Evolutionary conservation across 1,139 yeast species (phyloP).

Genomic region (Meyerozyma guilliermondii): DNA sequence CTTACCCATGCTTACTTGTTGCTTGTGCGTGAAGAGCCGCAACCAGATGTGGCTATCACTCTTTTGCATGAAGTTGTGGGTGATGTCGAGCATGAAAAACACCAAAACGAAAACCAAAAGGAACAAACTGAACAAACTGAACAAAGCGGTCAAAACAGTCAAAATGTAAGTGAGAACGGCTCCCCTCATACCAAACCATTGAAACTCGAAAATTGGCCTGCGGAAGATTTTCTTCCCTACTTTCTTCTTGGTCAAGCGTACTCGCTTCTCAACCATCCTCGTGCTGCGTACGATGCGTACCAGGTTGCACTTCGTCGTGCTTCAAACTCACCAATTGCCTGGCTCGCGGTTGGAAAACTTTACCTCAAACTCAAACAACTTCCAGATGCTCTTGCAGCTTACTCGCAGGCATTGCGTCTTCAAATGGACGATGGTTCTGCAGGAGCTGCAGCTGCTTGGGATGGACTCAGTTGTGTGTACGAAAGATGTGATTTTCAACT

Average conservation of each 20-base stretch:
- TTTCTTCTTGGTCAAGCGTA: conserved; percentile 54
- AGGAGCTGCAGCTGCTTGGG: conserved; percentile 61
- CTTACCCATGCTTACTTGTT: conserved; percentile 45
- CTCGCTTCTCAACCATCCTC: conserved; percentile 39
- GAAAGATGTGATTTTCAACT: conserved; percentile 59
- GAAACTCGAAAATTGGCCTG: conserved; percentile 6
- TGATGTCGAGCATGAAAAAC: background rate
- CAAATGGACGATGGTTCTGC: conserved; percentile 46
- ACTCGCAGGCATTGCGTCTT: conserved; percentile 56
- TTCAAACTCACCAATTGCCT: conserved; percentile 51
- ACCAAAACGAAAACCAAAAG: conserved; percentile 11
- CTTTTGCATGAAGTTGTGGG: background rate
- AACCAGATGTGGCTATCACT: conserved; percentile 5
- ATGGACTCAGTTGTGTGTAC: conserved; percentile 59
- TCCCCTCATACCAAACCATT: background rate
- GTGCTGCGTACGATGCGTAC: conserved; percentile 52
- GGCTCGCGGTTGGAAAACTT: conserved; percentile 63
- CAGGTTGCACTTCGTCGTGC: conserved; percentile 55
- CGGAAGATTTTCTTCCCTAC: conserved; percentile 53
- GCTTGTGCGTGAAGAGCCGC: conserved; percentile 14
- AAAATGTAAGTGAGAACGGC: conserved; percentile 16
- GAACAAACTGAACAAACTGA: conserved; percentile 16
- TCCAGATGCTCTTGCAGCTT: conserved; percentile 63
- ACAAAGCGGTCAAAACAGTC: conserved; percentile 19
- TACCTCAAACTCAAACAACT: conserved; percentile 56